Evolutionary conservation across 1,284 basidiomycete species (phyloP).

Genomic region (Kalmanozyma brasiliensis): DNA sequence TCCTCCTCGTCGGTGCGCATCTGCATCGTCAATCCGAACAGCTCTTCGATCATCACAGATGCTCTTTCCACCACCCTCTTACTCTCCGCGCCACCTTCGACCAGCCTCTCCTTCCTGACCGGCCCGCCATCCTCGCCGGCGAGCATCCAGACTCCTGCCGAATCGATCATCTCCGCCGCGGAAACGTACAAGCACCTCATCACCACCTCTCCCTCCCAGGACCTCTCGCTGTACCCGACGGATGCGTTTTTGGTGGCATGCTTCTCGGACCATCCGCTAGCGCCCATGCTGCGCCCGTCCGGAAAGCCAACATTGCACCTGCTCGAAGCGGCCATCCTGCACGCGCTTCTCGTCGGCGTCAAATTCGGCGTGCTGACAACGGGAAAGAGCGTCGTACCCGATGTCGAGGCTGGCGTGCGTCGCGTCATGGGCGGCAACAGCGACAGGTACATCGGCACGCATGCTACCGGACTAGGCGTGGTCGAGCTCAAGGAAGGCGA

Average conservation of each 20-base stretch:
- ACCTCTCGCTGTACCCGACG: conserved; percentile 9
- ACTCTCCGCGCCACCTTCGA: conserved; percentile 9
- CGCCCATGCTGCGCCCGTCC: conserved; percentile 32
- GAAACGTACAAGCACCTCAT: conserved; percentile 24
- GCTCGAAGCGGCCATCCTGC: conserved; percentile 47
- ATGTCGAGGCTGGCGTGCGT: conserved; percentile 49
- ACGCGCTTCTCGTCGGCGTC: conserved; percentile 16
- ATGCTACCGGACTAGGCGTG: conserved; percentile 51
- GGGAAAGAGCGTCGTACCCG: conserved; percentile 36
- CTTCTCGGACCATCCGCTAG: conserved; percentile 57
- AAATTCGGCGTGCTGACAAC: conserved; percentile 57
- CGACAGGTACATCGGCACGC: conserved; percentile 44
- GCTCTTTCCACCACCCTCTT: conserved; percentile 14
- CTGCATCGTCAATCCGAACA: conserved; percentile 42
- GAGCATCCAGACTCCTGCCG: conserved; percentile 39
- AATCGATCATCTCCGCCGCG: conserved; percentile 40
- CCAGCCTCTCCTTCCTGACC: conserved; percentile 15
- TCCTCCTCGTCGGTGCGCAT: conserved; percentile 7
- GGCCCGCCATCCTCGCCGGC: conserved; percentile 39
- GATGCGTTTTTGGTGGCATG: conserved; percentile 50
- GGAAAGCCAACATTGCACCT: conserved; percentile 40
- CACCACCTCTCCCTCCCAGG: background rate
- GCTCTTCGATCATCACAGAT: conserved; percentile 21
- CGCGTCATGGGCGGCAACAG: conserved; percentile 40
- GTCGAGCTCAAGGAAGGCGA: conserved; percentile 41